These are phyloP conservation scores for Saccharomyces mikatae DNA, from an alignment of 805 yeast genomes.

Conservation along the genomic window DNA sequence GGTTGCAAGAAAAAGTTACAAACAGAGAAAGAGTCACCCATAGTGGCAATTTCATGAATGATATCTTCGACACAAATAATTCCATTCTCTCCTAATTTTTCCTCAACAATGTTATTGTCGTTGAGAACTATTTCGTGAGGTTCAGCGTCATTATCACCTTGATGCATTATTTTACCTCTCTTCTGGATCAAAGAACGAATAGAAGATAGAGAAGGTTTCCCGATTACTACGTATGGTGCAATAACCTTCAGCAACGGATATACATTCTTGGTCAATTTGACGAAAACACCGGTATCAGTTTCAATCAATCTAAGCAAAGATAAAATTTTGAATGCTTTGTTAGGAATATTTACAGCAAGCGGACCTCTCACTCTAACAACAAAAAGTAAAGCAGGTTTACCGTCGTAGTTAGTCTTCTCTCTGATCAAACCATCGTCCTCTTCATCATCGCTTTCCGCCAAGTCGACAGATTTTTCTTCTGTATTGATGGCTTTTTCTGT, in stretches of 20 bases:
- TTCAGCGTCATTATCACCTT: constrained; percentile 25
- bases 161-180: constrained; percentile 52
- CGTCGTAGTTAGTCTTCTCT: constrained; percentile 32
- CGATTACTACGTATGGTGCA: constrained; percentile 66
- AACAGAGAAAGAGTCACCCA: constrained; percentile 58
- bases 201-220: constrained; percentile 64
- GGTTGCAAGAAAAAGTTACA: constrained; percentile 61
- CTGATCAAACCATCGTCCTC: constrained; percentile 25
- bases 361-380: constrained; percentile 63
- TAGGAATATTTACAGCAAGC: constrained; percentile 56
- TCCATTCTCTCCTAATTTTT: constrained; percentile 58
- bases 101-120: constrained; percentile 70
- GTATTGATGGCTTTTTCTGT: constrained; percentile 14
- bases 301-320: constrained; percentile 52
- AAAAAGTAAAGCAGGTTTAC: constrained; percentile 47
- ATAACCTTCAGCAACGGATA: constrained; percentile 58
- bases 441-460: constrained; percentile 16
- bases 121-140: constrained; percentile 45
- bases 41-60: constrained; percentile 56
- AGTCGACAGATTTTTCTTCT: constrained; percentile 12
- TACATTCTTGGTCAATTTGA: constrained; percentile 52
- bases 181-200: constrained; percentile 69
- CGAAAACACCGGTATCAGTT: constrained; percentile 62
- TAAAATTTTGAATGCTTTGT: constrained; percentile 52
- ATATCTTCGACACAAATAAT: constrained; percentile 75